A percentile compares a stretch with the other conserved stretches of the same genome.
phyloP scores from a whole-genome alignment of 2,329 filamentous ascomycete genomes.

The Sphaerostilbella broomeana region DNA sequence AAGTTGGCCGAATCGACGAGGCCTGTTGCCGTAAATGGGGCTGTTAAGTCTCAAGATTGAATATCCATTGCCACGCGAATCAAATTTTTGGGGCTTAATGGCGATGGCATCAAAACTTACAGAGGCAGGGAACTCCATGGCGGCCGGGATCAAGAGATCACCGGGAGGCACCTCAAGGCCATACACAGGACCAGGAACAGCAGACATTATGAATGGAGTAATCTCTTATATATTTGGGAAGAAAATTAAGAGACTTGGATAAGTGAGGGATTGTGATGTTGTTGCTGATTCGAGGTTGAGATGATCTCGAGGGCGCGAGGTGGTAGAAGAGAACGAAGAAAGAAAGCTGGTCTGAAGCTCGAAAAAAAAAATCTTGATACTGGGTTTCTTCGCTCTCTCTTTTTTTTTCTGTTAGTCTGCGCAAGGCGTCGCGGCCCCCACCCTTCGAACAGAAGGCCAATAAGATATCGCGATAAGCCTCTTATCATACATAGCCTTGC shows the following conservation, averaged over 20 bases:
- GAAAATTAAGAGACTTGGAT: too few relatives aligned
- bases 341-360: constrained; percentile 14
- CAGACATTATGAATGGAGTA: constrained; percentile 42
- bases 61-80: background rate
- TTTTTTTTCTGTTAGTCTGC: constrained; percentile 23
- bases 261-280: constrained; percentile 13
- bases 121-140: constrained; percentile 72
- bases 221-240: too few relatives aligned
- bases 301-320: constrained; percentile 1
- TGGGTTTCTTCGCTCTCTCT: constrained; percentile 3
- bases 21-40: too few relatives aligned
- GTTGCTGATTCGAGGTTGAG: constrained; percentile 2
- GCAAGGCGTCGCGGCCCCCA: constrained; percentile 6
- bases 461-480: constrained; percentile 24
- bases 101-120: constrained; percentile 48
- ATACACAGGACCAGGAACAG: constrained; percentile 71
- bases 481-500: constrained; percentile 24
- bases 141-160: constrained; percentile 73
- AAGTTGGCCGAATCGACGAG: too few relatives aligned
- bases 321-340: constrained; percentile 2
- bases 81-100: background rate
- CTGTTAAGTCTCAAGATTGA: background rate
- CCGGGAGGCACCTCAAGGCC: constrained; percentile 85
- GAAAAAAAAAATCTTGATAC: too few relatives aligned
- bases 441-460: constrained; percentile 18